Evolutionary conservation across 148 eudicot species (phyloP), one percentile per base, ranked within the genome.

Genomic region (Gaultheria prostrata): DNA sequence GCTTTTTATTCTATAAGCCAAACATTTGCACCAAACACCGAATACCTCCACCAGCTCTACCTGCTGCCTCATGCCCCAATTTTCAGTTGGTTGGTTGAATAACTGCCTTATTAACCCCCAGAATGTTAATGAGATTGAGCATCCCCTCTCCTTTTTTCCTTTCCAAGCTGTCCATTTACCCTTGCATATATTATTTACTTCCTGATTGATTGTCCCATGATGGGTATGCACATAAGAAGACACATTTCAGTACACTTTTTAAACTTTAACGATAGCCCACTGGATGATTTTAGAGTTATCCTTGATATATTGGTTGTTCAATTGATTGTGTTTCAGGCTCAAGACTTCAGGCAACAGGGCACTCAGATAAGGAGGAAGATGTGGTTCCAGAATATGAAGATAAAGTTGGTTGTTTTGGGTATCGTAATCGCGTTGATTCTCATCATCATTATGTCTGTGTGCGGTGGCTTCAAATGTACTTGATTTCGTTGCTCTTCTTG

Each of bases 381-480:
- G 95, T 92, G 98, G 98, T 83, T 88, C 48, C 89, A 92, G 84
- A 94, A 94, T 78, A 92, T 94, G 98, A 94, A 94, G 90, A 89
- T 94, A 82, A 94, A 94, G 90, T 89, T 94, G 54, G 87, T 91
- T 32, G 95, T 92, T 56, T 78, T 91, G 8, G 90, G 87, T 39
- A 91, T 94, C 51, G 50, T 94, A 35, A 73, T 91, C 53, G 91
- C 91, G 21, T 79, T 94, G 76, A 92, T 94, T 83, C 86, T 94
- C 65, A 87, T 91, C 82, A 87, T 94, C 21, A 86, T 94, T 74
- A 35, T 94, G 51, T 90, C 95, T 20, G 87, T 85, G 10, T 92
- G 95, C 65, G 75, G 87, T 8, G 93, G 95, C 48, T 88, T 88
- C 80, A 88, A 93, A 32, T 93, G 92, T 30, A 5, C 18, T 65